Base-by-base conservation (phyloP, 2,329 filamentous ascomycete genomes). In the Epichloe sibirici region DNA sequence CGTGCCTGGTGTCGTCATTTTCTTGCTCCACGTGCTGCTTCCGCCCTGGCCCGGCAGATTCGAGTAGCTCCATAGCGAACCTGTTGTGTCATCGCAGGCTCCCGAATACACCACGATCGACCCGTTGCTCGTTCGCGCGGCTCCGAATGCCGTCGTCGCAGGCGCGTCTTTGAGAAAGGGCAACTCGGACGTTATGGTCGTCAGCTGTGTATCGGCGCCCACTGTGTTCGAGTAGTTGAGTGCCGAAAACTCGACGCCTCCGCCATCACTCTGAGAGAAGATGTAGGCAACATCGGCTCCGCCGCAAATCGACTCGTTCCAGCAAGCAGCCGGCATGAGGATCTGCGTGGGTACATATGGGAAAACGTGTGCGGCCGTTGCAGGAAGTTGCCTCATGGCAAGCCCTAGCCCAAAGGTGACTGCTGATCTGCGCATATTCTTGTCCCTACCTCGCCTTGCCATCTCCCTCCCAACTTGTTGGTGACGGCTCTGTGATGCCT, bases 321-420 rank as follows among this genome's bases (percentile, higher is more conserved):
- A 66, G 54, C 67, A 69, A n/a, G 59, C 52, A 53, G 68, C 63
- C 6, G 77, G 73, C 45, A 82, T 74, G 53, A 91, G 77, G 50
- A 94, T 76, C 34, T 79, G 81, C 0, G 89, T 89, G 3, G 88
- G 86, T 52, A 83, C 82, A 71, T 94, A 95, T 28, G 88, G 89
- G 50, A 89, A 75, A 48, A 66, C 66, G 60, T 74, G 71, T 49
- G 74, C 71, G 6, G 67, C 61, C 39, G 63, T 51, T 15, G 50
- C 15, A 7, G 49, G 45, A 11, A 53, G 43, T 5, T 44, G 53
- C 42, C 49, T 43, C 47, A 31, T 47, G 46, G 42, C 53, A 42
- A 43, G 45, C 37, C 42, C 48, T 25, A 55, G 28, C 5, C 38
- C 46, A 35, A 53, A 23, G 12, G 47, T n/a, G 34, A 55, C 28